Evolutionary conservation across 2,329 filamentous ascomycete genomes (phyloP).

Genomic region (Botrytis aclada): DNA sequence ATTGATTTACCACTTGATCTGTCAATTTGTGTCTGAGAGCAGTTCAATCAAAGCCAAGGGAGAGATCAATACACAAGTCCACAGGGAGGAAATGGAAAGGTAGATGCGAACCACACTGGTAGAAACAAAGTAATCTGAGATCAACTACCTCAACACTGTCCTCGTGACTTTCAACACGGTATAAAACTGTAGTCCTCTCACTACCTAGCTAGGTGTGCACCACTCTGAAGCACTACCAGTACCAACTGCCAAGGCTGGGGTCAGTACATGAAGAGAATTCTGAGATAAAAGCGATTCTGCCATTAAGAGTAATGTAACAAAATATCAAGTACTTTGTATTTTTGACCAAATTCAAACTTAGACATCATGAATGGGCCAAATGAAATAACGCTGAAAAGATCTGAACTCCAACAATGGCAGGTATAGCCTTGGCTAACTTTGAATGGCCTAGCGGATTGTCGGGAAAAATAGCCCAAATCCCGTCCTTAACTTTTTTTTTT

Average conservation of each 20-base stretch:
- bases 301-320: background rate
- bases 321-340: background rate
- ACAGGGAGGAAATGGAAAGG: background rate
- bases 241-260: too few species aligned
- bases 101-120: background rate
- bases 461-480: conserved; percentile 2
- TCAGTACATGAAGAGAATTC: background rate
- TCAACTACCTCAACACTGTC: background rate
- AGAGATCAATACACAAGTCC: background rate
- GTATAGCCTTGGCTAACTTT: conserved; percentile 4
- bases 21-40: background rate
- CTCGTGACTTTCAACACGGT: background rate
- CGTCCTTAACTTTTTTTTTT: conserved; percentile 15
- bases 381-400: background rate
- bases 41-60: background rate
- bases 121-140: background rate
- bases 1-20: background rate
- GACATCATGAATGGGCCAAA: background rate
- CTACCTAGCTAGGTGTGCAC: too few species aligned
- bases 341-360: background rate
- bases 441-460: background rate
- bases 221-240: background rate
- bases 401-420: background rate
- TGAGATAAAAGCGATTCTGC: background rate
- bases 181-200: background rate